Evolutionary conservation across 2,329 filamentous ascomycete genomes (phyloP), one percentile per base, ranked within the genome.

Genomic region (Aspergillus texensis): DNA sequence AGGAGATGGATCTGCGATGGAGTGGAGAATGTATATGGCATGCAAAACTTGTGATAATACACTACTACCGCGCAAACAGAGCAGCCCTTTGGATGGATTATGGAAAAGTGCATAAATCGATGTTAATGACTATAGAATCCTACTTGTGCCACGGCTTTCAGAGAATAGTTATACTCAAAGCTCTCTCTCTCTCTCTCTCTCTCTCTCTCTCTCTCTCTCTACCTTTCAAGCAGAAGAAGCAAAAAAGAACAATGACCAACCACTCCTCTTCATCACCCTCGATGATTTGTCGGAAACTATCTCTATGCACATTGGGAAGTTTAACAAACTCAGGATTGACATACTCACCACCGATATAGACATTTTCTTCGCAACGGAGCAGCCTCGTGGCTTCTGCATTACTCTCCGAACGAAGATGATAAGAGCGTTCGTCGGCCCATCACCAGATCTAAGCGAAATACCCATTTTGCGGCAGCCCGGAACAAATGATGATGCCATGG

Each of bases 361-460:
- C 3, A 34, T 34, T 34, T 12, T 34, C 9, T 32, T 32, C 8
- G 30, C 30, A 32, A 32, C 30, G 85, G 85, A 39, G 82, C 84
- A n/a, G 83, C 83, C 4, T 82, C 80, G 58, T 82, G 83, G 73
- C 77, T 81, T 30, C 73, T 74, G 1, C 65, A 58, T 28, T 69
- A 70, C 6, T 66, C 70, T 79, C 43, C 65, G 41, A 62, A 69
- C 45, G 61, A 63, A 21, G 60, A 48, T 12, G 53, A 53, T 14
- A 45, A 53, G 26, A 61, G 43, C 6, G 68, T 66, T 16, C 66
- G 64, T 1, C 79, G 78, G 12, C 74, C 88, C 30, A 67, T 82
- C 45, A 86, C 26, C 85, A 86, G 85, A 66, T 85, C 86, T 19
- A 86, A 87, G 26, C 11, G 81, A 82, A n/a, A 87, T 89, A 77